Conservation (phyloP, 1,284 basidiomycete genomes). For the Papiliotrema flavescens region DNA sequence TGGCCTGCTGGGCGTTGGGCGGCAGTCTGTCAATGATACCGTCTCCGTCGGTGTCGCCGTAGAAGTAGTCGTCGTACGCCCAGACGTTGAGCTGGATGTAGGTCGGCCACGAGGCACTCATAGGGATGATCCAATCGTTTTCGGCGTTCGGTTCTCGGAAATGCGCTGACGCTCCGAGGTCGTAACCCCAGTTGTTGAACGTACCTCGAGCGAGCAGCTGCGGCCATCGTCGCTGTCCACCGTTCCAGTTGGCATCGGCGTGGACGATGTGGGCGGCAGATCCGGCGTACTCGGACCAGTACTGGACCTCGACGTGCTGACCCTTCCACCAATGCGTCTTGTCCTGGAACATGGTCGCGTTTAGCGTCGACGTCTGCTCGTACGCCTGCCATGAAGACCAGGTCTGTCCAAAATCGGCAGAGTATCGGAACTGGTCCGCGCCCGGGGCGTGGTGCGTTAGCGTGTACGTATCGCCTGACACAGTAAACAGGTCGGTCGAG, state of each 20-base stretch:
- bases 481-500: conserved; percentile 58
- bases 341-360: conserved; percentile 56
- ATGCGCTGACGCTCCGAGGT: conserved; percentile 66
- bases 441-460: conserved; percentile 77
- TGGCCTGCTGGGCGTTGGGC: conserved; percentile 72
- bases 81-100: conserved; percentile 84
- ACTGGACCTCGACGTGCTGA: conserved; percentile 80
- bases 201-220: conserved; percentile 79
- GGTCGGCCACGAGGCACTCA: conserved; percentile 83
- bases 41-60: conserved; percentile 81
- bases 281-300: conserved; percentile 67
- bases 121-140: conserved; percentile 46
- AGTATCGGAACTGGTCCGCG: conserved; percentile 82
- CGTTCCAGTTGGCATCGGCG: conserved; percentile 64
- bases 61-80: conserved; percentile 82
- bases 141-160: conserved; percentile 53
- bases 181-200: conserved; percentile 87
- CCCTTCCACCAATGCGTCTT: conserved; percentile 71
- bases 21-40: conserved; percentile 83
- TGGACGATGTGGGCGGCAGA: conserved; percentile 68
- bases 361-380: conserved; percentile 67
- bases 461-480: conserved; percentile 61
- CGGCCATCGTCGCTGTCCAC: conserved; percentile 67
- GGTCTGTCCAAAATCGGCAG: conserved; percentile 76
- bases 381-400: conserved; percentile 75